Conservation (phyloP, 2,329 filamentous ascomycete genomes). For the Botrytis fabae region DNA sequence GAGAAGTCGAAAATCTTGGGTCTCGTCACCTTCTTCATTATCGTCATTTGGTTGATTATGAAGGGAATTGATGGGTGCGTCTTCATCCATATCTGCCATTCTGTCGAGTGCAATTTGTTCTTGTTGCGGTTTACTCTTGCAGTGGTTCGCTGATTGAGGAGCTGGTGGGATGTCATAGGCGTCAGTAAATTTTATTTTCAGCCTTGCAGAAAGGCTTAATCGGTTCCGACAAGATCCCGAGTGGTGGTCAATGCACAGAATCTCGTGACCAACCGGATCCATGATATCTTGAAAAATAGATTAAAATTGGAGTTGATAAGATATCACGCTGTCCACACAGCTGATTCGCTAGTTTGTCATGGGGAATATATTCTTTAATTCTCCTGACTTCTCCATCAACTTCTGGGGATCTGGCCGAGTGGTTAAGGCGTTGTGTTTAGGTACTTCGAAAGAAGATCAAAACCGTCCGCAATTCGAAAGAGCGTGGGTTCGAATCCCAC, state of each 20-base stretch:
- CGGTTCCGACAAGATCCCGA: neutral
- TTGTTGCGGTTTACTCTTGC: neutral
- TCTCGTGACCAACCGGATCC: neutral
- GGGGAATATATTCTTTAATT: too few relatives aligned
- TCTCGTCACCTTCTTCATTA: constrained; percentile 71
- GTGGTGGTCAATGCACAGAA: neutral
- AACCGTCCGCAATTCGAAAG: constrained; percentile 43
- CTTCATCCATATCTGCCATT: constrained; percentile 41
- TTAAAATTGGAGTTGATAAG: neutral
- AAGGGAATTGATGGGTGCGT: constrained; percentile 36
- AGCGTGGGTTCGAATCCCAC: constrained; percentile 55
- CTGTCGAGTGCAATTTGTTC: neutral
- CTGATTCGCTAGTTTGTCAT: rapidly evolving
- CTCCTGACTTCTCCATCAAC: too few relatives aligned
- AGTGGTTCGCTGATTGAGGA: neutral
- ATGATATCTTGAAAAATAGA: neutral
- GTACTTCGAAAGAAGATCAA: constrained; percentile 36
- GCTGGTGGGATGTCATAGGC: neutral
- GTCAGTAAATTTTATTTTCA: constrained; percentile 24
- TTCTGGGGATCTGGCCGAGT: constrained; percentile 51
- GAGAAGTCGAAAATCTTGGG: constrained; percentile 82
- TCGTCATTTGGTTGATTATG: constrained; percentile 45
- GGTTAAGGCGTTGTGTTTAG: constrained; percentile 60
- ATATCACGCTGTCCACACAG: neutral
- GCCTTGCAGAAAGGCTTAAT: constrained; percentile 29